These are phyloP conservation scores for Vitis amurensis DNA, from an alignment of 164 flowering plant species.

Conservation along the genomic window DNA sequence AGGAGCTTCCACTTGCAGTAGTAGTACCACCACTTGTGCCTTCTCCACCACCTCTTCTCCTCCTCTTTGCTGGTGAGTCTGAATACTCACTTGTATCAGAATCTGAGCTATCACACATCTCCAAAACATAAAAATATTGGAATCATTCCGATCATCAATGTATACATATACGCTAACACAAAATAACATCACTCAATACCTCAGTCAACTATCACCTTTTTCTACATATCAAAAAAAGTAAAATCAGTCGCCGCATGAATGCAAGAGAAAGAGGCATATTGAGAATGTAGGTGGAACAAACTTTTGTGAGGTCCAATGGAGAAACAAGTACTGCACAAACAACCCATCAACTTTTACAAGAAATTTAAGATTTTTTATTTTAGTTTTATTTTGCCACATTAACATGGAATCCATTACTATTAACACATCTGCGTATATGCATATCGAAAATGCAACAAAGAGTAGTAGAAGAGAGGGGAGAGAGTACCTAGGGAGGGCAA, in stretches of 20 bases:
- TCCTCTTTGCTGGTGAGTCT: conserved; percentile 64
- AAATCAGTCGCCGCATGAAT: not conserved
- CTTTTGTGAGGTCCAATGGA: too few relatives aligned
- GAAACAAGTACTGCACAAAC: too few relatives aligned
- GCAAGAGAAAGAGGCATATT: not conserved
- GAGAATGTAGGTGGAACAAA: too few relatives aligned
- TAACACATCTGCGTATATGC: too few relatives aligned
- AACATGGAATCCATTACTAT: too few relatives aligned
- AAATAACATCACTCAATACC: not conserved
- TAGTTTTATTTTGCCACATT: too few relatives aligned
- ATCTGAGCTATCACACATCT: conserved; percentile 52
- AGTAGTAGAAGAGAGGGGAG: conserved; percentile 4
- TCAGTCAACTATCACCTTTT: conserved; percentile 1
- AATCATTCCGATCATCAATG: conserved; percentile 3
- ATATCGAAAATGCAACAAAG: not conserved
- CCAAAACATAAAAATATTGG: conserved; percentile 20
- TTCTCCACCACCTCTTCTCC: conserved; percentile 37
- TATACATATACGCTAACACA: not conserved
- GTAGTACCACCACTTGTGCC: conserved; percentile 10
- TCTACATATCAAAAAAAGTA: not conserved
- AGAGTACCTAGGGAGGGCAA: conserved; percentile 43
- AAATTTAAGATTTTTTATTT: too few relatives aligned
- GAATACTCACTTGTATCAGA: conserved; percentile 66
- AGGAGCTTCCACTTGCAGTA: conserved; percentile 13
- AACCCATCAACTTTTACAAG: too few relatives aligned